Evolutionary conservation across 345 rosid genomes (phyloP), one percentile per base, ranked within the genome.

Genomic region (Lagerstroemia speciosa): DNA sequence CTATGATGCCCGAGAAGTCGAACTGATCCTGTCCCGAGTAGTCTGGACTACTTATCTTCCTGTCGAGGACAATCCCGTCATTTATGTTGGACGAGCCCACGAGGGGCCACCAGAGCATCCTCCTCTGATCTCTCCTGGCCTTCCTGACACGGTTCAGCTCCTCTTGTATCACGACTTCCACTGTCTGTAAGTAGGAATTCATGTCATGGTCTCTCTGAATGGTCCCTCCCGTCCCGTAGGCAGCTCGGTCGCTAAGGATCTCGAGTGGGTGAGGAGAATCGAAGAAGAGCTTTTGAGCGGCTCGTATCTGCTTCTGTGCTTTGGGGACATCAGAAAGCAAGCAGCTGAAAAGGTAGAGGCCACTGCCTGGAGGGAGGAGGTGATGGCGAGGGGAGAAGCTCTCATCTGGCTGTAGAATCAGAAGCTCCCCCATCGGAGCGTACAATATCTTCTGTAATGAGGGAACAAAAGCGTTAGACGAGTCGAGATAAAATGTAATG

Each of bases 241-340:
- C 91, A 20, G 80, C 50, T 37, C 89, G 84, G 60, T 95, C 98
- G 19, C 96, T 86, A 36, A 95, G 83, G 79, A 92, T 92, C 84
- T 95, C 99, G 10, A 92, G 83, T 5, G 99, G 99, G 70, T 95
- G 99, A n/a, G 99, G 99, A 10, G 99, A 85, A 73, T 92, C 90
- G 43, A 95, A 78, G 84, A 91, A 95, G 40, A 80, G 75, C 53
- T 69, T 83, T 76, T 82, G 80, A 20, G 99, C 99, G 14, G 92
- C 89, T 9, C 46, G 76, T 62, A 95, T 87, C 64, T 80, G 75
- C 81, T 85, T 87, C 75, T 88, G 91, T 41, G 80, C 81, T 64
- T 80, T 79, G 26, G 64, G 48, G 1, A 36, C 66, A 36, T 83
- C 86, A 27, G 82, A 78, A 61, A 76, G 67, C 64, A 82, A 78